Base-by-base conservation (phyloP, 768 basidiomycete species). In the Pleurotus tuber-regium region DNA sequence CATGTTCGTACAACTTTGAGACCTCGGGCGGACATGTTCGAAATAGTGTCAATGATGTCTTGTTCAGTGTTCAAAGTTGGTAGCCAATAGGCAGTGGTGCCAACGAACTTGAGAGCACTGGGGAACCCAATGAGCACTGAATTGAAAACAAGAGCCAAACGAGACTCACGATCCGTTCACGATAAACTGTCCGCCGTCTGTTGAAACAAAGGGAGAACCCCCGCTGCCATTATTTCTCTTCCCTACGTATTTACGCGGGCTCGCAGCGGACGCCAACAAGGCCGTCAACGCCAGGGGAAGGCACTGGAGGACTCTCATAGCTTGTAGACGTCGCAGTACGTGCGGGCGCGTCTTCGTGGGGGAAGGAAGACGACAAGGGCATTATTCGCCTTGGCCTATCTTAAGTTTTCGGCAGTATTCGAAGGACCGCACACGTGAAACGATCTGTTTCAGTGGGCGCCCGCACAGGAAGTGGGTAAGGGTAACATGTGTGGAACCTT, bases 1-100 rank as follows among this genome's bases (percentile, higher is more conserved):
- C 87, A 89, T 3, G 80, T 70, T 35, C 86, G 74, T 24, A 87
- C 77, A 18, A 83, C 83, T 31, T 69, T 80, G 56, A 84, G 73
- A 6, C 80, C 82, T 10, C 70, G 63, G 2, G 74, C 71, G 10
- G 78, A 75, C 50, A 89, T 84, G 54, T 78, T 80, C 2, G 71
- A 73, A 29, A 89, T 63, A 2, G 84, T 82, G 42, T 69, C 59
- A 61, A 77, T 71, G 39, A 89, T 81, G 58, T 89, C 86, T 38
- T 72, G 53, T 23, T 73, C 75, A 9, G 61, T 62, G 53, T 84
- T 83, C 28, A 88, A 61, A 35, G 70, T 65, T 25, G 76, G 65
- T 28, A 89, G 59, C 87, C 86, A 89, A 66, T 87, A 87, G 1
- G 78, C 82, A 53, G 83, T 83, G 1, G 86, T 85, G 12, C 83